phyloP scores from a whole-genome alignment of 1,139 yeast genomes.

The Zhuliangozyma parablackwelliae region DNA sequence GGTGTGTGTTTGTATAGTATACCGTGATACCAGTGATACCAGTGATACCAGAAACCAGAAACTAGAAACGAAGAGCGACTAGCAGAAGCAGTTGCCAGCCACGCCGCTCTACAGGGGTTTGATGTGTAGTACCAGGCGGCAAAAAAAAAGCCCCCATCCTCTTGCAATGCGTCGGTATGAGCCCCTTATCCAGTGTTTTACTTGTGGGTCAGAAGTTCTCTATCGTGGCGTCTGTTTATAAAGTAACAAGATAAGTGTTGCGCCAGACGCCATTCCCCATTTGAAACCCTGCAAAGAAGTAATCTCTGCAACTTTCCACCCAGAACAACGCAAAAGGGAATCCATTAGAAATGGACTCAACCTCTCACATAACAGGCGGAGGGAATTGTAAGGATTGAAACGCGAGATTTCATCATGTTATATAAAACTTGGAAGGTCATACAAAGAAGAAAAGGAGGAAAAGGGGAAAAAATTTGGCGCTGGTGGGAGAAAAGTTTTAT shows the following conservation, averaged over 20 bases:
- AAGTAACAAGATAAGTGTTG: constrained; percentile 55
- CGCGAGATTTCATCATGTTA: constrained; percentile 62
- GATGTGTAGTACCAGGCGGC: no score
- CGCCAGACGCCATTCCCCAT: constrained; percentile 61
- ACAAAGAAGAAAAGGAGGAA: constrained; percentile 16
- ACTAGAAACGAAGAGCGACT: no score
- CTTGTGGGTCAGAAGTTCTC: constrained; percentile 47
- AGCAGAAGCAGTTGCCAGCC: no score
- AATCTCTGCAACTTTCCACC: constrained; percentile 28
- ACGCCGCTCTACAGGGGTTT: no score
- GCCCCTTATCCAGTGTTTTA: background rate
- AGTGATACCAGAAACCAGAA: no score
- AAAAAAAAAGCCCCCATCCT: no score
- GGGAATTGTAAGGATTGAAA: constrained; percentile 43
- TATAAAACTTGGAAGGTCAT: constrained; percentile 59
- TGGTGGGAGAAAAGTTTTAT: background rate
- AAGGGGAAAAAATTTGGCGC: constrained; percentile 2
- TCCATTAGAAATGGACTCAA: constrained; percentile 30
- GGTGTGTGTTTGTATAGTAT: no score
- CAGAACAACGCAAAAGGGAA: constrained; percentile 38
- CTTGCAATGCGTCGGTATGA: no score
- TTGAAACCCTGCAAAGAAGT: constrained; percentile 23
- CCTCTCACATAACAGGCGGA: constrained; percentile 17
- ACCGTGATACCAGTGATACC: no score
- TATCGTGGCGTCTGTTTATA: constrained; percentile 31